Percentiles rank a stretch among this genome's conserved stretches.
phyloP scores from a whole-genome alignment of 495 filamentous ascomycete genomes.

The Neurospora terricola region DNA sequence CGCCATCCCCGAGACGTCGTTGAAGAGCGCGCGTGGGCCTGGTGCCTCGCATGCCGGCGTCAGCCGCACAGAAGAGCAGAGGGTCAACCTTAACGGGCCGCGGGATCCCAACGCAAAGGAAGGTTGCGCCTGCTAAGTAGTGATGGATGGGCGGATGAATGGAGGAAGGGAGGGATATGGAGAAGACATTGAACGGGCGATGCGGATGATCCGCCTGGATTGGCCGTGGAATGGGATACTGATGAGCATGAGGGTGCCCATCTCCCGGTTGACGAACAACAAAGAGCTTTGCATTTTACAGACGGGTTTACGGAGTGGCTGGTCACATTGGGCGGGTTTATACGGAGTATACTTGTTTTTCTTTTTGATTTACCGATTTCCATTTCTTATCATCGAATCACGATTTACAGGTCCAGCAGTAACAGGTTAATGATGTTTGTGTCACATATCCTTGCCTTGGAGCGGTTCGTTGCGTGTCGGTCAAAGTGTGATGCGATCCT shows the following conservation, averaged over 20 bases:
- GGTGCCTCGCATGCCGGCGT: constrained; percentile 46
- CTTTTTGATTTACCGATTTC: not conserved
- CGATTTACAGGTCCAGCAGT: not conserved
- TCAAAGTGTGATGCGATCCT: not conserved
- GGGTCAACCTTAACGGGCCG: constrained; percentile 59
- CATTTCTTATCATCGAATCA: not conserved
- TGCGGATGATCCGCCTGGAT: not conserved
- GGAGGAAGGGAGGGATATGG: not conserved
- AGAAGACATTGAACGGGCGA: not conserved
- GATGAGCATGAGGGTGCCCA: not conserved
- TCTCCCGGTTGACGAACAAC: not conserved
- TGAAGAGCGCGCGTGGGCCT: constrained; percentile 72
- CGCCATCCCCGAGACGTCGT: constrained; percentile 87
- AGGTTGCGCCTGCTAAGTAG: constrained; percentile 73
- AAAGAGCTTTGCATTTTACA: not conserved
- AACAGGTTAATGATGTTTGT: not conserved
- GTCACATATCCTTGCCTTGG: not conserved
- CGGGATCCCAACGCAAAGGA: constrained; percentile 65
- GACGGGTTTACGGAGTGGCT: not conserved
- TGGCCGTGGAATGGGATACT: not conserved
- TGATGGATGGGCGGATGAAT: not conserved
- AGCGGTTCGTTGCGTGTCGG: not conserved
- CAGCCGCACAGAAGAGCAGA: constrained; percentile 48
- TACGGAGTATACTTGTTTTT: constrained; percentile 9
- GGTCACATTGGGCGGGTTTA: constrained; percentile 8